phyloP scores from a whole-genome alignment of 306 rosid genomes.

The Cyclanthera cordifolia region DNA sequence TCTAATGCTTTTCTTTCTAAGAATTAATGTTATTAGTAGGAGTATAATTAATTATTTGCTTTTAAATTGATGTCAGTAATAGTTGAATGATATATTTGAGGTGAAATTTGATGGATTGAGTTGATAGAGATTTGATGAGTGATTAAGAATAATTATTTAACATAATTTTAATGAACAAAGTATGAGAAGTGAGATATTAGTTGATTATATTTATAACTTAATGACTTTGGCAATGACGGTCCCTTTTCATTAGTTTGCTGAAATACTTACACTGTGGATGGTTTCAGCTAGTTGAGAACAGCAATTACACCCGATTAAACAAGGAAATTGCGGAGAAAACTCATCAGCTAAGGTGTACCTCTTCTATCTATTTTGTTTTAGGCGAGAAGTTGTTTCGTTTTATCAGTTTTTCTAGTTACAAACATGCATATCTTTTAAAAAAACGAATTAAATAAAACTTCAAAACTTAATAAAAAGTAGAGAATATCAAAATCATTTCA shows the following conservation, averaged over 20 bases:
- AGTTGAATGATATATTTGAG: too few relatives aligned
- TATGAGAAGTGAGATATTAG: not conserved
- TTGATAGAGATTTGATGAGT: too few relatives aligned
- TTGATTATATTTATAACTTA: not conserved
- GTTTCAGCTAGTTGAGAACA: conserved; percentile 70
- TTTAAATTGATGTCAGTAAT: too few relatives aligned
- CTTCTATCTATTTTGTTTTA: not conserved
- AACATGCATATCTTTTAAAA: too few relatives aligned
- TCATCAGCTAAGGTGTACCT: conserved; percentile 46
- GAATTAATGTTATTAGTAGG: too few relatives aligned
- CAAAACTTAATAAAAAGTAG: too few relatives aligned
- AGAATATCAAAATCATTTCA: too few relatives aligned
- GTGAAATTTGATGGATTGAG: too few relatives aligned
- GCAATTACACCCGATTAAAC: conserved; percentile 45
- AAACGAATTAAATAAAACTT: too few relatives aligned
- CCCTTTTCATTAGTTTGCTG: not conserved
- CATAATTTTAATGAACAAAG: not conserved
- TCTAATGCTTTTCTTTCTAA: too few relatives aligned
- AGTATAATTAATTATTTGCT: too few relatives aligned
- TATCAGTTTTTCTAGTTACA: not conserved
- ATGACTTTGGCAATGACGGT: not conserved
- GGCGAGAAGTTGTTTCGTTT: not conserved
- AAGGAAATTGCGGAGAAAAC: conserved; percentile 66
- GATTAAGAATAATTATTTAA: too few relatives aligned
- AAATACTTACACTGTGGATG: not conserved